Conservation (phyloP, 2,329 filamentous ascomycete species). For the Graphilbum fragrans region DNA sequence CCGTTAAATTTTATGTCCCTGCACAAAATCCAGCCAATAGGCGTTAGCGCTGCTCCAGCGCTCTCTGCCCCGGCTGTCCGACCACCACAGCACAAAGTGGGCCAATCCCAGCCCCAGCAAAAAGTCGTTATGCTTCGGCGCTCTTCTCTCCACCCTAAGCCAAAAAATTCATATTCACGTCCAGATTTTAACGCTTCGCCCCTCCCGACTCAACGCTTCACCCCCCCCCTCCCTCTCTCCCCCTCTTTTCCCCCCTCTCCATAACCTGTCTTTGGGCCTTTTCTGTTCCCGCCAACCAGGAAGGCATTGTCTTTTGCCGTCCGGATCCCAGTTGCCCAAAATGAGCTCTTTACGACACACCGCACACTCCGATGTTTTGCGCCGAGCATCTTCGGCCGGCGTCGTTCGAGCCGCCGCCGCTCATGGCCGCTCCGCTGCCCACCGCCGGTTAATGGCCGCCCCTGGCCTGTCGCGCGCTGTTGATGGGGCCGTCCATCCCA, state of each 20-base stretch:
- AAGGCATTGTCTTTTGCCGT: neutral
- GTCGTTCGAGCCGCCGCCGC: slow-evolving; percentile 22
- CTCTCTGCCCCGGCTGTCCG: slow-evolving; percentile 1
- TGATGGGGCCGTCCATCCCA: slow-evolving; percentile 11
- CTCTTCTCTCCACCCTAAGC: slow-evolving; percentile 2
- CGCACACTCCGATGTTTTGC: slow-evolving; percentile 13
- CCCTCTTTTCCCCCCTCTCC: slow-evolving; percentile 6
- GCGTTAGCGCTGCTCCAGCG: neutral
- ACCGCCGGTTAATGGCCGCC: slow-evolving; percentile 30
- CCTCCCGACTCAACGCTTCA: neutral
- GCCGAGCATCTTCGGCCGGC: slow-evolving; percentile 29
- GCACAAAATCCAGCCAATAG: neutral
- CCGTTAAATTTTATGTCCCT: neutral
- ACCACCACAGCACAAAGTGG: neutral
- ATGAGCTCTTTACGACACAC: slow-evolving; percentile 33
- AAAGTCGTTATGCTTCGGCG: slow-evolving; percentile 6
- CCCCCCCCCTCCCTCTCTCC: slow-evolving; percentile 1
- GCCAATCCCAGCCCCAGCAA: slow-evolving; percentile 2
- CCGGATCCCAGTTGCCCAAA: slow-evolving; percentile 11
- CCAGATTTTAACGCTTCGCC: neutral
- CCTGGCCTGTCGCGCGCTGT: slow-evolving; percentile 3
- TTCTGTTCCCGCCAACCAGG: neutral
- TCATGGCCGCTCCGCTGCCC: slow-evolving; percentile 31
- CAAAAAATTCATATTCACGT: slow-evolving; percentile 6
- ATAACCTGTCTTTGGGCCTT: neutral